A percentile compares a stretch with the other conserved stretches of the same genome.
Evolutionary conservation across 2,329 filamentous ascomycete genomes (phyloP).

Genomic region (Microcyclospora pomicola): DNA sequence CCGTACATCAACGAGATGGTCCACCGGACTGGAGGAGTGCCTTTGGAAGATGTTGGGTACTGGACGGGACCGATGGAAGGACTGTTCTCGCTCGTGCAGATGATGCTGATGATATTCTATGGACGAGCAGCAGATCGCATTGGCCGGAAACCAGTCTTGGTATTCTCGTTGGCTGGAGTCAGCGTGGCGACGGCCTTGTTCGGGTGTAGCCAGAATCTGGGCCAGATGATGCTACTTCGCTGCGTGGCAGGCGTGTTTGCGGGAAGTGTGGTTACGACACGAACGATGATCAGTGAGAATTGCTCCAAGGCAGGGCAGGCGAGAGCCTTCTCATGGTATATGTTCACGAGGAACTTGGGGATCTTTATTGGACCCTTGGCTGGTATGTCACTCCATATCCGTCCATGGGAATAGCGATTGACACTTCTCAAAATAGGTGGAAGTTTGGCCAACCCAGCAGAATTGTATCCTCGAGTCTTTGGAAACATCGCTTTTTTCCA

Average conservation of each 20-base stretch:
- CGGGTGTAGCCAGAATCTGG: conserved; percentile 50
- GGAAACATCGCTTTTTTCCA: conserved; percentile 43
- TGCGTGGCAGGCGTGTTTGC: conserved; percentile 61
- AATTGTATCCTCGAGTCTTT: conserved; percentile 48
- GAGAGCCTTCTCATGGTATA: conserved; percentile 60
- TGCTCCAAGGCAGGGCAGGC: conserved; percentile 59
- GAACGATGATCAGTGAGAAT: conserved; percentile 64
- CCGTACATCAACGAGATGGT: conserved; percentile 72
- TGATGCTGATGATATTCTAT: conserved; percentile 65
- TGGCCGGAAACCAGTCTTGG: conserved; percentile 59
- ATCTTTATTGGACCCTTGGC: conserved; percentile 58
- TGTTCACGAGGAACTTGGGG: conserved; percentile 58
- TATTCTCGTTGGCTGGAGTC: conserved; percentile 53
- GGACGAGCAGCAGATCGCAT: conserved; percentile 52
- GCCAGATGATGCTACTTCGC: conserved; percentile 61
- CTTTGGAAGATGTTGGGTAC: conserved; percentile 58
- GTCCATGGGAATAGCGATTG: too few species aligned
- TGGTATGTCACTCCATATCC: conserved; percentile 16
- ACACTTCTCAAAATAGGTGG: conserved; percentile 38
- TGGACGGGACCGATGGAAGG: conserved; percentile 61
- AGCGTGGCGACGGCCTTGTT: conserved; percentile 49
- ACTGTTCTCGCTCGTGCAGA: conserved; percentile 61
- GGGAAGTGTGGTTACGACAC: conserved; percentile 58
- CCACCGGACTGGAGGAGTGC: conserved; percentile 47
- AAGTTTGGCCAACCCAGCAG: conserved; percentile 50